Evolutionary conservation across 495 filamentous ascomycete genomes (phyloP).

Genomic region (Aspergillus ostianus): DNA sequence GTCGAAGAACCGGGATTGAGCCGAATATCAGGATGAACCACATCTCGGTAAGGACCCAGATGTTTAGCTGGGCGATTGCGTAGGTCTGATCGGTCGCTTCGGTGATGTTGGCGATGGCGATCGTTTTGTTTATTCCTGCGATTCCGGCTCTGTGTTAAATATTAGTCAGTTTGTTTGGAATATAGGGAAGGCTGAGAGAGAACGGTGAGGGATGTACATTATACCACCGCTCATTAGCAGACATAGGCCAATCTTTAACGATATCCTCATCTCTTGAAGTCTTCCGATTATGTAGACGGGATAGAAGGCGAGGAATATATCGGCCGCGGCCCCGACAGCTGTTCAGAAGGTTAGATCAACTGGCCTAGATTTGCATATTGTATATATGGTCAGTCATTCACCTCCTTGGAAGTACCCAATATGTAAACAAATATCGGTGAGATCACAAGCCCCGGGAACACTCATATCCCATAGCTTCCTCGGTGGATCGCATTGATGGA

Average conservation of each 20-base stretch:
- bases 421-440: slow-evolving; percentile 19
- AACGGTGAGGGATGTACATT: slow-evolving; percentile 25
- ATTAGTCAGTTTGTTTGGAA: no score
- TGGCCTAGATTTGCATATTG: no score
- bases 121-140: slow-evolving; percentile 29
- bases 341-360: background rate
- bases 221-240: slow-evolving; percentile 38
- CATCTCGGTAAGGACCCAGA: slow-evolving; percentile 29
- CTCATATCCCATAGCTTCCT: slow-evolving; percentile 24
- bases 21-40: slow-evolving; percentile 35
- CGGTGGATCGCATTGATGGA: slow-evolving; percentile 27
- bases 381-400: slow-evolving; percentile 6
- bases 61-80: slow-evolving; percentile 22
- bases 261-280: slow-evolving; percentile 27
- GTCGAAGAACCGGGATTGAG: slow-evolving; percentile 27
- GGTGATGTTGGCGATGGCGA: slow-evolving; percentile 23
- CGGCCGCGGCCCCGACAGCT: slow-evolving; percentile 29
- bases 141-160: slow-evolving; percentile 19
- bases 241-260: slow-evolving; percentile 33
- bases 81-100: slow-evolving; percentile 20
- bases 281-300: slow-evolving; percentile 34
- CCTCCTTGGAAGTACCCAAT: slow-evolving; percentile 28
- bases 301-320: slow-evolving; percentile 34
- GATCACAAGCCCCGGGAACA: slow-evolving; percentile 25
- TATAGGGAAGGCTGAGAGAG: no score